Evolutionary conservation across 352 stramenopile species (phyloP).

Genomic region (Thalassiosira livingstoniorum): DNA sequence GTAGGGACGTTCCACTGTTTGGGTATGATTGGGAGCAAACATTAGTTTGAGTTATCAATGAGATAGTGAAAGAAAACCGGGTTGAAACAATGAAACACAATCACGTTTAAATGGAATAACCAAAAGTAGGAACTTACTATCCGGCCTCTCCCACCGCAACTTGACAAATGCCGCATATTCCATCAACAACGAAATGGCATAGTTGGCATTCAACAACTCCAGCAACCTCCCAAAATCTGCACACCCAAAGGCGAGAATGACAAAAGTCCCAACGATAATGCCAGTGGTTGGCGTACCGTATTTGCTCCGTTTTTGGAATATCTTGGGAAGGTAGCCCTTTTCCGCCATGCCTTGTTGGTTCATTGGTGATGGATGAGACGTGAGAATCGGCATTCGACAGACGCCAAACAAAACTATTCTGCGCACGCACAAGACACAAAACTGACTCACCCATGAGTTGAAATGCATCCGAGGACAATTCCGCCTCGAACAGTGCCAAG

Average conservation of each 20-base stretch:
- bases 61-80: background rate
- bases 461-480: conserved; percentile 93
- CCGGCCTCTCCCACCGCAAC: no score
- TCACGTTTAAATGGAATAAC: no score
- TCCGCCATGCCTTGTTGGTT: conserved; percentile 72
- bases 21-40: background rate
- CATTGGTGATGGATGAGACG: background rate
- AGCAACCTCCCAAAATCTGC: conserved; percentile 86
- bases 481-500: conserved; percentile 93
- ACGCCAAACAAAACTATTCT: conserved; percentile 5
- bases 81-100: no score
- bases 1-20: conserved; percentile 63
- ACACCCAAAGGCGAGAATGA: conserved; percentile 89
- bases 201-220: conserved; percentile 93
- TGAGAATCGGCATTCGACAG: background rate
- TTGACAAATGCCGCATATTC: conserved; percentile 92
- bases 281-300: conserved; percentile 87
- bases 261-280: conserved; percentile 90
- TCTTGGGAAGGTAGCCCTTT: conserved; percentile 88
- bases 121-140: no score
- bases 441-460: conserved; percentile 91
- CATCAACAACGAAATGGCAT: conserved; percentile 89
- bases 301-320: conserved; percentile 86
- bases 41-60: background rate
- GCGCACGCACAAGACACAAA: conserved; percentile 77